These are phyloP conservation scores for Talaromyces adpressus DNA, from an alignment of 495 filamentous ascomycete species.

Conservation along the genomic window DNA sequence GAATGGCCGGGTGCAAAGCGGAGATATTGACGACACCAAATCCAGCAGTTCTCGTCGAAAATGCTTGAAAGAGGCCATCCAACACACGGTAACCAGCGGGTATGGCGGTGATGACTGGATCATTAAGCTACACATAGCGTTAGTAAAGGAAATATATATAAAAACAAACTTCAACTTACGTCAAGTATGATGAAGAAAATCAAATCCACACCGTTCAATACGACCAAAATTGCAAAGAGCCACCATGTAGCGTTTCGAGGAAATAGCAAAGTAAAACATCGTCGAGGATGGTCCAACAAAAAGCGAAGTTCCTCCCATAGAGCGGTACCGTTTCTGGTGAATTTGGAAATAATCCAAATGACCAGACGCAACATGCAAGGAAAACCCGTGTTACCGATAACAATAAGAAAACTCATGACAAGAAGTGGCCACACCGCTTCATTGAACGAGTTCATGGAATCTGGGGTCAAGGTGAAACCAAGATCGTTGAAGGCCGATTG, in stretches of 20 bases:
- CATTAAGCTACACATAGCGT: conserved; percentile 46
- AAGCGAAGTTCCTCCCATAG: conserved; percentile 86
- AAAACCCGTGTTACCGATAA: conserved; percentile 92
- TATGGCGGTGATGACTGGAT: conserved; percentile 51
- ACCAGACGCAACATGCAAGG: conserved; percentile 86
- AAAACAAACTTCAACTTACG: conserved; percentile 40
- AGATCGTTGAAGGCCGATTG: conserved; percentile 86
- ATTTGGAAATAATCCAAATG: conserved; percentile 67
- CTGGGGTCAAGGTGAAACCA: conserved; percentile 78
- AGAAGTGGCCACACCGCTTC: conserved; percentile 66
- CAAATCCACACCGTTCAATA: conserved; percentile 75
- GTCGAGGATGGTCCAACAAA: conserved; percentile 85
- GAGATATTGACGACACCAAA: conserved; percentile 74
- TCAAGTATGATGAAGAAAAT: conserved; percentile 89
- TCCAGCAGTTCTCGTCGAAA: conserved; percentile 79
- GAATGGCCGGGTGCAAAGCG: conserved; percentile 78
- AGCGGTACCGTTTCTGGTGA: conserved; percentile 50
- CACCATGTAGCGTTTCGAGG: conserved; percentile 90
- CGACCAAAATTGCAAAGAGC: conserved; percentile 79
- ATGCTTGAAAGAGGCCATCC: conserved; percentile 82
- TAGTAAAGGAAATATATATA: conserved; percentile 23
- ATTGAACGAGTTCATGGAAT: conserved; percentile 87
- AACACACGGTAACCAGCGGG: conserved; percentile 66
- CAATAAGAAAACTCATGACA: conserved; percentile 70
- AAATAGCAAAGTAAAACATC: conserved; percentile 92